Conservation (phyloP, 192 early-diverging fungal genomes). For the Backusella tarrabulga region DNA sequence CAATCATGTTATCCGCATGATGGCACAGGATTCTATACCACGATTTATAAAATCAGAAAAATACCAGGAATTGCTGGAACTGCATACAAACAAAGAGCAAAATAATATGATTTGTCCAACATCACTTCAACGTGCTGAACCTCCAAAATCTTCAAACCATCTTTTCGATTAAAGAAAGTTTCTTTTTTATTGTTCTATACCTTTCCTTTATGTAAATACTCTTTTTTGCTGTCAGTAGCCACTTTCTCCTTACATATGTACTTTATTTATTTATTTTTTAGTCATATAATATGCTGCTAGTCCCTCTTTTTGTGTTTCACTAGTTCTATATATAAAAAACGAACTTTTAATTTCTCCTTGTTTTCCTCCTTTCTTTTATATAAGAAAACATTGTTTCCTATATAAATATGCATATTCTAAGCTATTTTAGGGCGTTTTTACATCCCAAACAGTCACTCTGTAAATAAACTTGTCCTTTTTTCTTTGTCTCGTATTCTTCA, state of each 20-base stretch:
- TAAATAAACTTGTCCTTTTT: no score
- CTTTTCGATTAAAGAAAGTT: neutral
- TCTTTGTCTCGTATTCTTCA: no score
- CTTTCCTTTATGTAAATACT: conserved; percentile 1
- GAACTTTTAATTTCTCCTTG: neutral
- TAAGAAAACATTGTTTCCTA: neutral
- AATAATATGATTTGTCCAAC: neutral
- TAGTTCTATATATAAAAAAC: neutral
- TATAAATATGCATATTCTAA: no score
- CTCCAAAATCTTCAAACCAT: neutral
- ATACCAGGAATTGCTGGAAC: neutral
- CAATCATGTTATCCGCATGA: conserved; percentile 63
- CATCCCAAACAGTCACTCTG: no score
- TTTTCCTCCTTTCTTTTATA: neutral
- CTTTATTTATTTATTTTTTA: neutral
- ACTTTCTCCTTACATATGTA: neutral
- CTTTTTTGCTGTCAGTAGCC: neutral
- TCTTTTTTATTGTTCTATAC: neutral
- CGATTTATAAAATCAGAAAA: conserved; percentile 44
- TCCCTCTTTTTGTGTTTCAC: neutral
- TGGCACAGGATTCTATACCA: conserved; percentile 70
- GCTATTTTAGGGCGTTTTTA: no score
- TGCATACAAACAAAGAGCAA: neutral
- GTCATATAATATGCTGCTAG: neutral
- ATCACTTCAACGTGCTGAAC: conserved; percentile 3